A percentile compares a stretch with the other conserved stretches of the same genome.
These are phyloP conservation scores for Clonostachys byssicola DNA, from an alignment of 2,329 filamentous ascomycete species.

Conservation along the genomic window DNA sequence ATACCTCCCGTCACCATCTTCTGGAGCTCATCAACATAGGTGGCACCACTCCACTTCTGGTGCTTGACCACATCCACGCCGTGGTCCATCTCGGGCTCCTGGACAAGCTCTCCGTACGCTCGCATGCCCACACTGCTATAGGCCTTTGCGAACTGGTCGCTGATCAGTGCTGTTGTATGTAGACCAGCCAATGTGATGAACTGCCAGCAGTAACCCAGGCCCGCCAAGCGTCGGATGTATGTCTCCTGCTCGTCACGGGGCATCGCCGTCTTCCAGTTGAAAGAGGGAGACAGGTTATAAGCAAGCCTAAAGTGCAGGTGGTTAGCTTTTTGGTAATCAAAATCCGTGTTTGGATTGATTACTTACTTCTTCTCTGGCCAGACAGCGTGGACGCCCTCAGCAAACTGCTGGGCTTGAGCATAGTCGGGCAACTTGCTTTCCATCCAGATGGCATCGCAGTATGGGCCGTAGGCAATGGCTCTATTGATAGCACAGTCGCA, in stretches of 20 bases:
- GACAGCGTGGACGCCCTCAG: constrained; percentile 85
- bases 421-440: constrained; percentile 95
- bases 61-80: constrained; percentile 95
- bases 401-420: constrained; percentile 87
- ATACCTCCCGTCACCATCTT: constrained; percentile 97
- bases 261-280: constrained; percentile 99
- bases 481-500: constrained; percentile 89
- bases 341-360: neutral
- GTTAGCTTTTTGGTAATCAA: constrained; percentile 5
- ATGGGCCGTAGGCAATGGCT: constrained; percentile 86
- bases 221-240: constrained; percentile 85
- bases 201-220: constrained; percentile 97
- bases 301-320: constrained; percentile 59
- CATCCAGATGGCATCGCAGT: constrained; percentile 98
- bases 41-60: constrained; percentile 97
- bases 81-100: constrained; percentile 92
- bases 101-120: constrained; percentile 93
- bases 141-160: constrained; percentile 80
- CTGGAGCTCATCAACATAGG: constrained; percentile 88
- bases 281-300: constrained; percentile 97
- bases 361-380: constrained; percentile 94
- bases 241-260: constrained; percentile 88
- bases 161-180: constrained; percentile 91
- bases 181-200: constrained; percentile 99
- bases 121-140: constrained; percentile 85